These are phyloP conservation scores for Kwoniella dejecticola DNA, from an alignment of 768 basidiomycete species.

Conservation along the genomic window DNA sequence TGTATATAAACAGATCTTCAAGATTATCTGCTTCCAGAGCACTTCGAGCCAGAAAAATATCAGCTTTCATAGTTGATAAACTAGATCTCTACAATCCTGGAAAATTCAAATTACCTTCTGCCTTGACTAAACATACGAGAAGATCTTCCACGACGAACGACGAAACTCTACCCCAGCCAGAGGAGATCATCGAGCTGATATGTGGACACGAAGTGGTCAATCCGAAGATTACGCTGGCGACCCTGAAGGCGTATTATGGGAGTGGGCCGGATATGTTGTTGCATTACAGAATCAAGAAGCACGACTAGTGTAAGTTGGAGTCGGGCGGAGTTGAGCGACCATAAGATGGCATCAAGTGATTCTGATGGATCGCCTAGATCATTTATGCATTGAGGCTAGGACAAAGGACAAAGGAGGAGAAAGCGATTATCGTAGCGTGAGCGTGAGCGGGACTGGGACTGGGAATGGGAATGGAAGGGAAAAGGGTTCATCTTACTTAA, in stretches of 20 bases:
- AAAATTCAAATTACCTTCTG: background rate
- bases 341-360: too few species aligned
- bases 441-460: too few species aligned
- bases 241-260: conserved; percentile 71
- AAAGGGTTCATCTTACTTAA: too few species aligned
- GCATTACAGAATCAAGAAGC: conserved; percentile 48
- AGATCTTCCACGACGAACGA: background rate
- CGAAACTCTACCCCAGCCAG: conserved; percentile 55
- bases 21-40: conserved; percentile 86
- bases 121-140: background rate
- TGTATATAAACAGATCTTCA: conserved; percentile 70
- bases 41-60: conserved; percentile 80
- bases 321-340: too few species aligned
- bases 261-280: conserved; percentile 53
- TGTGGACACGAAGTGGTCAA: conserved; percentile 85
- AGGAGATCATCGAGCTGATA: conserved; percentile 80
- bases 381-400: too few species aligned
- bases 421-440: too few species aligned
- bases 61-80: conserved; percentile 79
- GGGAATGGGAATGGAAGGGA: too few species aligned
- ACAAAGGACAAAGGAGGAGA: too few species aligned
- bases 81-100: conserved; percentile 25
- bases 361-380: too few species aligned
- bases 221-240: conserved; percentile 83
- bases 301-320: too few species aligned